Percentiles rank a stretch among this genome's conserved stretches.
Conservation (phyloP, 2,329 filamentous ascomycete species). For the Ascochyta pisi region DNA sequence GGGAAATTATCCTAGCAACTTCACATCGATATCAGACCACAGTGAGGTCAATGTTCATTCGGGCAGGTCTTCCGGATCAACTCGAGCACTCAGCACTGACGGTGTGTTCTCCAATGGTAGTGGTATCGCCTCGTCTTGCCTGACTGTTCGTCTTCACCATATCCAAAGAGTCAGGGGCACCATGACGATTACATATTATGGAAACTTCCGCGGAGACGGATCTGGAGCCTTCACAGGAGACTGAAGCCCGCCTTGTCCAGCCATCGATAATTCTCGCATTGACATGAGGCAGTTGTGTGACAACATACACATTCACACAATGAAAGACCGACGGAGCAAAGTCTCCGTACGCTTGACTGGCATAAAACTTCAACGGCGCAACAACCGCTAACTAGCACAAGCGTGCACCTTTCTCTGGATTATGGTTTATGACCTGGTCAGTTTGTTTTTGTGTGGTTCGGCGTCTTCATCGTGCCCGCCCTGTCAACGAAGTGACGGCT, state of each 20-base stretch:
- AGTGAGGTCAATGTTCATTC: background rate
- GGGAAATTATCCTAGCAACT: background rate
- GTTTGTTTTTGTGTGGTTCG: slow-evolving; percentile 6
- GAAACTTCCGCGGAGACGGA: background rate
- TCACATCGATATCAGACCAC: slow-evolving; percentile 1
- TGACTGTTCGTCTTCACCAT: background rate
- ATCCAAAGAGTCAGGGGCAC: slow-evolving; percentile 7
- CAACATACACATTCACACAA: background rate
- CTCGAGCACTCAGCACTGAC: background rate
- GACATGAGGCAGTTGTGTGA: background rate
- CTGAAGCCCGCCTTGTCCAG: background rate
- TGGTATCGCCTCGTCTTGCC: slow-evolving; percentile 7
- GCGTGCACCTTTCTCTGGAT: background rate
- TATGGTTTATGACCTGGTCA: background rate
- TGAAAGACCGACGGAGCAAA: background rate
- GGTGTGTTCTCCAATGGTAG: background rate
- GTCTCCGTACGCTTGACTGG: slow-evolving; percentile 4
- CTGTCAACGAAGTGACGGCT: slow-evolving; percentile 9
- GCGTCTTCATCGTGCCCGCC: background rate
- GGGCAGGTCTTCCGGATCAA: slow-evolving; percentile 4
- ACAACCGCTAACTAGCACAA: slow-evolving; percentile 9
- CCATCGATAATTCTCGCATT: background rate
- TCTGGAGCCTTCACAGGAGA: background rate
- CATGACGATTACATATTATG: background rate
- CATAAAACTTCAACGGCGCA: slow-evolving; percentile 3